Evolutionary conservation across 2,329 filamentous ascomycete species (phyloP), one percentile per base, ranked within the genome.

Genomic region (Pestalotiopsis sp.): DNA sequence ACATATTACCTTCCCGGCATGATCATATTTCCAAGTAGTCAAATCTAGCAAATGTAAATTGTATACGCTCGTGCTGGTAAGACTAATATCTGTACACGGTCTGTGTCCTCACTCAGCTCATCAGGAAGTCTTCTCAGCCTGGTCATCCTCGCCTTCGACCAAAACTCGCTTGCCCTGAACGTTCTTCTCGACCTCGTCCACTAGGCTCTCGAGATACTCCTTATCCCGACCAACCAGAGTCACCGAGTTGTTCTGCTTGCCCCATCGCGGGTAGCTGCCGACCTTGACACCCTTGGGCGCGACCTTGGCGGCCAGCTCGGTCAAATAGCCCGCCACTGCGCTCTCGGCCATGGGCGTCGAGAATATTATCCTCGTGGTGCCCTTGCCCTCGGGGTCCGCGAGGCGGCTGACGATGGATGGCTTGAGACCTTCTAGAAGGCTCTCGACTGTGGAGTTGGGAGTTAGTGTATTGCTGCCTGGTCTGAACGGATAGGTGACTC

Each of bases 261-360:
- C 93, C 94, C 94, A 98, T 66, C 94, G 85, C 44, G 96, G 96
- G 80, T 99, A 98, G 79, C 93, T 97, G 60, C 96, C 96, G 17
- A 98, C 94, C 82, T 98, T 98, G 75, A 98, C 87, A 3, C 94
- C 94, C 75, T 87, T 89, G 0, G 89, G 82, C 77, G 89, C 91
- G 24, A 94, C 92, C 78, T 88, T 88, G 35, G 83, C 86, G 4
- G 94, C 93, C 70, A 98, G 82, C 71, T 93, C 87, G 1, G 94
- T 95, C 75, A 99, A 83, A 77, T 93, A 98, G 20, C 85, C 88
- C 13, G 96, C 95, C 39, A 98, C 89, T 20, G 87, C 87, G 79
- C 94, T 98, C 84, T 99, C 96, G 0, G 92, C 84, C 80, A 97
- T 78, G 35, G 95, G 94, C 35, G 96, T 98, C 63, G 92, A 94